Base-by-base conservation (phyloP, 139 green algal genomes). In the Chlorella sp. region DNA sequence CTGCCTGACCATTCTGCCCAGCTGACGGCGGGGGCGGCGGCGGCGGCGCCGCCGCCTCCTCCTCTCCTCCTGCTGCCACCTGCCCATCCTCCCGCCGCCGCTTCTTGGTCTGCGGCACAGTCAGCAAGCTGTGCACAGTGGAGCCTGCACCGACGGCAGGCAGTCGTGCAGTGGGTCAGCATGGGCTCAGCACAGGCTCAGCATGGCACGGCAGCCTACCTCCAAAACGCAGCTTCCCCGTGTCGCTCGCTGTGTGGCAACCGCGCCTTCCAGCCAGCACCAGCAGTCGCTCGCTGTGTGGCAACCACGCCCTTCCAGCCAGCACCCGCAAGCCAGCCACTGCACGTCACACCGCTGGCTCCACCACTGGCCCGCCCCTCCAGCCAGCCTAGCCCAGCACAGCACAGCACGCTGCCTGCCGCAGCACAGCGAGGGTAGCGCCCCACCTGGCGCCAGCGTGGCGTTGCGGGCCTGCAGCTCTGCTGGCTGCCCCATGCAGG, bases 71-170 rank as follows among this genome's bases (percentile, higher is more conserved):
- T 14, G 21, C 64, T 71, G 64, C 42, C 57, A 0, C 42, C 81
- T 48, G 81, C 36, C 69, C 39, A 32, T 87, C 88, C 57, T 92
- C 88, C 3, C 91, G 81, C 89, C 95, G 94, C 42, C 91, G 91
- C 91, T 95, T 95, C 53, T 89, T 90, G 53, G 73, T 90, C 12
- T 91, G 80, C 7, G 91, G 93, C 82, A 95, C 93, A 26, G 90
- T 92, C 73, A 97, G 92, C 28, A 97, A 77, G 3, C 83, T 81
- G 5, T 82, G 75, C 39, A 92, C 89, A 15, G 92, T 95, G 4
- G 93, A 87, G 21, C 75, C 94, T 96, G 91, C 83, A 91, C 19
- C 0, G 40, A 19, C 0, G 34, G n/a, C 24, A 42, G 48, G 48
- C 24, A 30, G 18, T 3, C 22, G 26, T 32, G 28, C 42, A 30